Evolutionary conservation across 2,329 filamentous ascomycete species (phyloP).

Genomic region (Exophiala oligosperma): DNA sequence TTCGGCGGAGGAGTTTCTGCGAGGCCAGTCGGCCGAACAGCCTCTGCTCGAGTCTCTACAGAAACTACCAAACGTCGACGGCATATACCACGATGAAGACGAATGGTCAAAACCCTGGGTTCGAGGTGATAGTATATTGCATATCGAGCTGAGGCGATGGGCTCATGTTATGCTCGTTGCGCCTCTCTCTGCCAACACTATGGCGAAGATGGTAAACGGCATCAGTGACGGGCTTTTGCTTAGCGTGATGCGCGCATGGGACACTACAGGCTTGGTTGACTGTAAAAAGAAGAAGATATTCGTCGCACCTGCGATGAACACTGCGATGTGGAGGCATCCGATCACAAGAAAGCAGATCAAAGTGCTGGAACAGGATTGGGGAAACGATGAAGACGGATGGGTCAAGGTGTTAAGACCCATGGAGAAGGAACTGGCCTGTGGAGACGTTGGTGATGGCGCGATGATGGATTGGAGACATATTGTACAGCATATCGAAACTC

Average conservation of each 20-base stretch:
- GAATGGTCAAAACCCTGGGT: constrained; percentile 82
- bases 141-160: constrained; percentile 85
- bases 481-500: constrained; percentile 45
- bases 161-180: constrained; percentile 78
- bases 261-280: constrained; percentile 66
- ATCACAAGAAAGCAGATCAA: constrained; percentile 72
- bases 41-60: constrained; percentile 63
- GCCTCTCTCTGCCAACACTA: constrained; percentile 78
- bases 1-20: constrained; percentile 72
- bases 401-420: constrained; percentile 72
- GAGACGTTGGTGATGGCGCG: constrained; percentile 76
- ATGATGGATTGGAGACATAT: constrained; percentile 83
- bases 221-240: constrained; percentile 73
- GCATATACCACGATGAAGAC: constrained; percentile 77
- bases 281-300: constrained; percentile 64
- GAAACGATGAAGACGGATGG: constrained; percentile 53
- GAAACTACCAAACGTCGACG: constrained; percentile 70
- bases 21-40: constrained; percentile 74
- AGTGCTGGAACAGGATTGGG: constrained; percentile 75
- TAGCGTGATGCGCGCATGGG: constrained; percentile 83
- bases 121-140: constrained; percentile 75
- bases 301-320: constrained; percentile 84
- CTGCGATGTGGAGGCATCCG: constrained; percentile 85
- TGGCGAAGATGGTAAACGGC: constrained; percentile 81
- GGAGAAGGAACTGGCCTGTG: constrained; percentile 78